phyloP scores from a whole-genome alignment of 306 rosid species.

The Hylodesmum podocarpum region DNA sequence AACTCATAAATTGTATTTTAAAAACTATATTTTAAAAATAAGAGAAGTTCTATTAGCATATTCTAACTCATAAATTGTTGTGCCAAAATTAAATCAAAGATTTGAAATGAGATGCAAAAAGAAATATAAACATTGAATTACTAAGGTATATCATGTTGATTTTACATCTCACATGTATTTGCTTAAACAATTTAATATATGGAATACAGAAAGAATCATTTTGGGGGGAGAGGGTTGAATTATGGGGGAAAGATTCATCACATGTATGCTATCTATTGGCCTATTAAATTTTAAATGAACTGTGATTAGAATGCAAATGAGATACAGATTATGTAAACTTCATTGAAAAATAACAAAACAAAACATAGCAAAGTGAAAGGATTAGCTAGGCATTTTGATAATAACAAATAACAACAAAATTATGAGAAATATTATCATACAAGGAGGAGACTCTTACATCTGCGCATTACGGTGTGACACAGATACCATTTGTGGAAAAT shows the following conservation, averaged over 20 bases:
- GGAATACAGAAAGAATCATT: neutral
- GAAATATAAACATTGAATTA: neutral
- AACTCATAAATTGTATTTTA: no score
- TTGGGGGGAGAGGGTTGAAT: neutral
- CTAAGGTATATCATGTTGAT: neutral
- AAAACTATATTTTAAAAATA: neutral
- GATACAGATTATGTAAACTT: neutral
- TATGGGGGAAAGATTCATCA: neutral
- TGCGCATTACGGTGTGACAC: slow-evolving; percentile 86
- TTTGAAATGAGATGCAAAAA: neutral
- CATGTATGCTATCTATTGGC: neutral
- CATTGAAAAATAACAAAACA: neutral
- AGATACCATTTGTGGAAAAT: slow-evolving; percentile 97
- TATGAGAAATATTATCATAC: neutral
- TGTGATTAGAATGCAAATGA: neutral
- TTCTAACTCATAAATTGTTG: neutral
- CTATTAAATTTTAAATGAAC: neutral
- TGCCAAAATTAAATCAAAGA: neutral
- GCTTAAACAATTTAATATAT: neutral
- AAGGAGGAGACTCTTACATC: slow-evolving; percentile 60
- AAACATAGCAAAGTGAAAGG: slow-evolving; percentile 11
- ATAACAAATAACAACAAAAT: neutral
- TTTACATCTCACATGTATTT: neutral
- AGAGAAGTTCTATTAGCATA: neutral
- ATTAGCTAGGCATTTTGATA: neutral